Evolutionary conservation across 148 eudicot species (phyloP), one percentile per base, ranked within the genome.

Genomic region (Silene conica): DNA sequence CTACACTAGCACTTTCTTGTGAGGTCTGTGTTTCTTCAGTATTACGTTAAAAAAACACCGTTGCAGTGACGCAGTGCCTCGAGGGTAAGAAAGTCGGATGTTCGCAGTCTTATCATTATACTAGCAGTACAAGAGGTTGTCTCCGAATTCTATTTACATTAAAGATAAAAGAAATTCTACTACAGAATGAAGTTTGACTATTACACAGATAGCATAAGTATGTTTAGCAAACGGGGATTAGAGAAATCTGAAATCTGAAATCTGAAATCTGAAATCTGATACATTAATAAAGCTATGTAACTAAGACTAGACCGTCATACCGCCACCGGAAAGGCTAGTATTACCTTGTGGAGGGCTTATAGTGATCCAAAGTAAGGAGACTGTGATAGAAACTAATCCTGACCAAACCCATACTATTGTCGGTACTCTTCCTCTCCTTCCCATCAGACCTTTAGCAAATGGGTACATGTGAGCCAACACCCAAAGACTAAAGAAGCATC

Each of bases 401-500:
- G 94, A 65, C 98, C 98, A 93, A 0, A 93, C 94, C 73, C 85
- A 93, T 16, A 93, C 82, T 67, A 93, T 90, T 9, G 98, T 93
- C 7, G 98, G 89, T 73, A 93, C 74, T 63, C 76, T 84, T 50
- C 98, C 98, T 80, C 80, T 84, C 65, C 88, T 87, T 50, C 98
- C 98, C 90, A 85, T 93, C 73, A 93, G 83, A 18, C 98, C 98
- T 68, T 93, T 90, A 0, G 84, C 84, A 55, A 93, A 93, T 2
- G 98, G 98, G 73, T 93, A 93, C 94, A 90, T 89, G 25, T 93
- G 98, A 46, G 93, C 77, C 83, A 93, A 73, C 67, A 84, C 98
- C 98, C 88, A 93, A 21, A 86, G 79, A 80, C 90, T 86, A 57
- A 92, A 92, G 75, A 88, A 90, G 43, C 79, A 64, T 3, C 97